Evolutionary conservation across 2,329 filamentous ascomycete genomes (phyloP), one percentile per base, ranked within the genome.

Genomic region (Biscogniauxia sp.): DNA sequence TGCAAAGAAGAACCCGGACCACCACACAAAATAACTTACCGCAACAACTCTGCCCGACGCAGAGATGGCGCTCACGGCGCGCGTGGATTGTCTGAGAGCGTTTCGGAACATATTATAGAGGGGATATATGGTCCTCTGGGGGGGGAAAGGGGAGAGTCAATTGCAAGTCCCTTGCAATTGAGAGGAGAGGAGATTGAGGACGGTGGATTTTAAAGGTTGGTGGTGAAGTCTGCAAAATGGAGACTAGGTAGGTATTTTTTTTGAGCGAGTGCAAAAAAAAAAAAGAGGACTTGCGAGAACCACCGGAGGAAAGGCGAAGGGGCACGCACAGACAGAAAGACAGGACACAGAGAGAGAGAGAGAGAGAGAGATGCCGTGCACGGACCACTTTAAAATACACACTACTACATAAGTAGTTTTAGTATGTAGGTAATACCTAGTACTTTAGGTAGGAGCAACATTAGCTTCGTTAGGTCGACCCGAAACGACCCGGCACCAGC

Each of bases 61-160:
- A 89, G 92, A 92, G 84, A 96, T 88, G 84, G 92, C 92, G 84
- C 92, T 91, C 83, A 94, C 91, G 82, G 91, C 90, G 86, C 93
- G 93, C 85, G 90, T 90, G 81, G 93, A 96, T 87, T 96, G 93
- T 85, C 93, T 89, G 84, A 98, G 87, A 85, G 94, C 93, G 89
- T 91, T 96, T 84, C 94, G 92, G 88, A 97, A 96, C 94, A 98
- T 97, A 83, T 79, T 84, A 72, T 28, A 72, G 74, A 80, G 83
- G 80, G 79, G 79, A 74, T 79, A 73, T 81, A 74, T 78, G 76
- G 75, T 78, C 81, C 76, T 78, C 78, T 76, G 79, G 55, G 61
- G 54, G 75, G 74, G 9, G 26, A 28, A 28, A 28, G 79, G 78
- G 70, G 77, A 78, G 78, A 79, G 80, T 80, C 85, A 88, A 88